These are phyloP conservation scores for Royoungia palumana DNA, from an alignment of 768 basidiomycete genomes.

Conservation along the genomic window DNA sequence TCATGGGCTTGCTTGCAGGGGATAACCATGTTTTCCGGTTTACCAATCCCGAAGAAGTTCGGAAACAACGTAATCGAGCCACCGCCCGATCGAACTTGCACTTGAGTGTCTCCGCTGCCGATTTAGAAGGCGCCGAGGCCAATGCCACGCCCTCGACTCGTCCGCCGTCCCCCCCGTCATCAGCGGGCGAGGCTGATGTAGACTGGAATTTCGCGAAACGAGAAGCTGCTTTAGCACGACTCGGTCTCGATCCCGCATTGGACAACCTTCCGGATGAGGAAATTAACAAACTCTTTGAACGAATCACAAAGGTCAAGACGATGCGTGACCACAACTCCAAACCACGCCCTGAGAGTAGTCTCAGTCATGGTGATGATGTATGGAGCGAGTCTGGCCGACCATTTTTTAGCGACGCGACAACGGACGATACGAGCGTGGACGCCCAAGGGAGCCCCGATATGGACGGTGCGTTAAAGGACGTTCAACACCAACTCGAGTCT, in stretches of 20 bases:
- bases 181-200: conserved; percentile 65
- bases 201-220: conserved; percentile 98
- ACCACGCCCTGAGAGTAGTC: conserved; percentile 85
- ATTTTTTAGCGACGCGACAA: conserved; percentile 70
- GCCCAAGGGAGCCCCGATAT: conserved; percentile 65
- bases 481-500: conserved; percentile 72
- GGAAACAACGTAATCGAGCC: conserved; percentile 83
- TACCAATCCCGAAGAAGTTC: conserved; percentile 93
- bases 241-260: conserved; percentile 85
- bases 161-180: conserved; percentile 75
- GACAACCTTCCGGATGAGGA: conserved; percentile 95
- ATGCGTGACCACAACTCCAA: conserved; percentile 79
- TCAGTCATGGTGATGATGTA: conserved; percentile 80
- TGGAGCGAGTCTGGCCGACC: conserved; percentile 90
- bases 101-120: conserved; percentile 60
- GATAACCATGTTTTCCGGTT: conserved; percentile 98
- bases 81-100: conserved; percentile 68
- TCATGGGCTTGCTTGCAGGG: conserved; percentile 43
- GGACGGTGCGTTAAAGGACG: conserved; percentile 62
- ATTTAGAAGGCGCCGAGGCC: conserved; percentile 52
- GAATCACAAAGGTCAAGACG: conserved; percentile 89
- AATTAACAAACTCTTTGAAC: conserved; percentile 89
- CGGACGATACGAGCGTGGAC: conserved; percentile 86
- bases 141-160: conserved; percentile 50
- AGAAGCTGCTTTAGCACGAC: conserved; percentile 84